Percentiles rank a stretch among this genome's conserved stretches.
Conservation (phyloP, 2,329 filamentous ascomycete genomes). For the Tolypocladium guangdongense region DNA sequence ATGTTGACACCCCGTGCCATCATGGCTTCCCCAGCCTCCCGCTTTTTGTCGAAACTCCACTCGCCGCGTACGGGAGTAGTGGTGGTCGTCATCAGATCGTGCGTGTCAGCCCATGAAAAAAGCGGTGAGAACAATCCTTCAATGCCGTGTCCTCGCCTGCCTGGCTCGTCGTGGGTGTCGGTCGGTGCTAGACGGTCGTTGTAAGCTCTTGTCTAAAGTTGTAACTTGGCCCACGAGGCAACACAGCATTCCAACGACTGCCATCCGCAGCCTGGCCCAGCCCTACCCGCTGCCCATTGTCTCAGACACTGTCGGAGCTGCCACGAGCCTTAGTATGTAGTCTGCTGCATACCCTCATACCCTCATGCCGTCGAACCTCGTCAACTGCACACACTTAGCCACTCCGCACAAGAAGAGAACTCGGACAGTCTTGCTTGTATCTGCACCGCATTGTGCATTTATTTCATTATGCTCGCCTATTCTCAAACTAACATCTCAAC, state of each 20-base stretch:
- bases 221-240: background rate
- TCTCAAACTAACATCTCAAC: background rate
- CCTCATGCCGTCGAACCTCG: background rate
- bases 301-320: background rate
- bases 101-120: background rate
- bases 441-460: background rate
- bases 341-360: background rate
- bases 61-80: background rate
- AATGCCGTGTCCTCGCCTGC: background rate
- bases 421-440: background rate
- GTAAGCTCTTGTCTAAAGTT: background rate
- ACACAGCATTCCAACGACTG: background rate
- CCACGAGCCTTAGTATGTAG: background rate
- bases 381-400: background rate
- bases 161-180: background rate
- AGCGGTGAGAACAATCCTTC: background rate
- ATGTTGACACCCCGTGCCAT: background rate
- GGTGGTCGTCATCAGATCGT: background rate
- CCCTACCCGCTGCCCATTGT: slow-evolving; percentile 1
- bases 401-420: background rate
- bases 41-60: background rate
- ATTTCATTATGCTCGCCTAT: background rate
- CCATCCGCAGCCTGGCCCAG: background rate
- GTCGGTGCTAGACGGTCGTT: background rate
- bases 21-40: background rate